These are phyloP conservation scores for Tuber magnatum DNA, from an alignment of 495 filamentous ascomycete genomes.

Conservation along the genomic window DNA sequence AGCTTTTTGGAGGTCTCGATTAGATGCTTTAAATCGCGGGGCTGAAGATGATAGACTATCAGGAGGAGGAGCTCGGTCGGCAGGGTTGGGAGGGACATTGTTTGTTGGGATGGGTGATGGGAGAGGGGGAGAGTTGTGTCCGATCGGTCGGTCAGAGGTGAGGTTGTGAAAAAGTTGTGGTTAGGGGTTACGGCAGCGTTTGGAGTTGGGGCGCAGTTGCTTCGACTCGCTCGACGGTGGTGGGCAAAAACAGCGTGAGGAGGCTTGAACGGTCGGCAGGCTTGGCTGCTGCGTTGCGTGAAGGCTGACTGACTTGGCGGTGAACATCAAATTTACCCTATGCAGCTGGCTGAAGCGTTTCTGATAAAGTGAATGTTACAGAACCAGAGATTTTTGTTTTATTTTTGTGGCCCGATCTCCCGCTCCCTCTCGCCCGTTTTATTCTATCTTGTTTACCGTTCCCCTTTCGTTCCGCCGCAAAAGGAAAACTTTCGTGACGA, in stretches of 20 bases:
- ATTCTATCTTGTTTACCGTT: background rate
- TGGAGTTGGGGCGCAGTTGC: background rate
- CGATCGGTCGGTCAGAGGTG: background rate
- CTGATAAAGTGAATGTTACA: background rate
- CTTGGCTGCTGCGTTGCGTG: background rate
- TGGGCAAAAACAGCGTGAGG: background rate
- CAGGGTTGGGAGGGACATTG: background rate
- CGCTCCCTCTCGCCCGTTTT: background rate
- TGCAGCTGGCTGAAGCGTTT: background rate
- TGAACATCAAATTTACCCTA: background rate
- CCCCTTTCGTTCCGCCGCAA: background rate
- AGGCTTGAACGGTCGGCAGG: background rate
- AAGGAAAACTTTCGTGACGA: background rate
- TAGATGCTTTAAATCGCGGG: slow-evolving; percentile 1
- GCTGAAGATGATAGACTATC: background rate
- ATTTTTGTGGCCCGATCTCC: background rate
- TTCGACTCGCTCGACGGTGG: background rate
- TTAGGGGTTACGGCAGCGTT: background rate
- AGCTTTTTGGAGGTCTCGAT: background rate
- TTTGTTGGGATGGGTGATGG: background rate
- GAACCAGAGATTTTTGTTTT: background rate
- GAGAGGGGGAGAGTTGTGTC: background rate
- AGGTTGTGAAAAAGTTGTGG: background rate
- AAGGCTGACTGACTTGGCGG: background rate
- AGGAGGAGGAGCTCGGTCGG: slow-evolving; percentile 1